A percentile compares a stretch with the other conserved stretches of the same genome.
Evolutionary conservation across 805 yeast species (phyloP).

Genomic region (Saccharomycopsis sp.): DNA sequence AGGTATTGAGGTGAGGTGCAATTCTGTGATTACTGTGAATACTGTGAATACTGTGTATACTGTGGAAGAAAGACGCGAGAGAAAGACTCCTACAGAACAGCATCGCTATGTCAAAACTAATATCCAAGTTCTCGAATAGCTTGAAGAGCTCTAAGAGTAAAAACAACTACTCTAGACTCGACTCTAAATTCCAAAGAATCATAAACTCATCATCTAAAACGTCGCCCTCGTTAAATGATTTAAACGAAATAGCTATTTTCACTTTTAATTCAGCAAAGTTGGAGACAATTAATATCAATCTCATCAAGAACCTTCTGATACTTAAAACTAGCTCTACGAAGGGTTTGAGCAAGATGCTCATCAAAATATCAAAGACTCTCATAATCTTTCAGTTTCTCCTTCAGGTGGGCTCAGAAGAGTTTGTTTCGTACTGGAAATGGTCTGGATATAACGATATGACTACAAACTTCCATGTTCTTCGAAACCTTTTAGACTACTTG

Average conservation of each 20-base stretch:
- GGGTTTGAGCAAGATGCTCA: slow-evolving; percentile 7
- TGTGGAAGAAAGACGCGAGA: no score
- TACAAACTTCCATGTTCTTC: not conserved
- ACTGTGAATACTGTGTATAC: no score
- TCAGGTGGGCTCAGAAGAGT: slow-evolving; percentile 21
- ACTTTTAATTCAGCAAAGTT: slow-evolving; percentile 12
- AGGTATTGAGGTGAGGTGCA: no score
- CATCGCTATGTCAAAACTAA: not conserved
- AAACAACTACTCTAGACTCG: slow-evolving; percentile 7
- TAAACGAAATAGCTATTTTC: slow-evolving; percentile 20
- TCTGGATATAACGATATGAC: not conserved
- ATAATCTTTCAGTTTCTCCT: slow-evolving; percentile 19
- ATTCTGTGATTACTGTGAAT: no score
- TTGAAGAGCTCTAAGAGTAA: not conserved
- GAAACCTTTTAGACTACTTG: slow-evolving; percentile 9
- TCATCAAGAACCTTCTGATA: slow-evolving; percentile 14
- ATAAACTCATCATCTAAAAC: slow-evolving; percentile 11
- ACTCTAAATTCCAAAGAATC: slow-evolving; percentile 10
- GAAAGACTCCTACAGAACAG: no score
- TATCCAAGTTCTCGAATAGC: not conserved
- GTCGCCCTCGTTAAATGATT: slow-evolving; percentile 18
- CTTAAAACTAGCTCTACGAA: slow-evolving; percentile 16
- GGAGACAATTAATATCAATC: slow-evolving; percentile 9
- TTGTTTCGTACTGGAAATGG: slow-evolving; percentile 14
- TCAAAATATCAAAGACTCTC: slow-evolving; percentile 15